Evolutionary conservation across 2,329 filamentous ascomycete genomes (phyloP), one percentile per base, ranked within the genome.

Genomic region (Trichoderma asperellum): DNA sequence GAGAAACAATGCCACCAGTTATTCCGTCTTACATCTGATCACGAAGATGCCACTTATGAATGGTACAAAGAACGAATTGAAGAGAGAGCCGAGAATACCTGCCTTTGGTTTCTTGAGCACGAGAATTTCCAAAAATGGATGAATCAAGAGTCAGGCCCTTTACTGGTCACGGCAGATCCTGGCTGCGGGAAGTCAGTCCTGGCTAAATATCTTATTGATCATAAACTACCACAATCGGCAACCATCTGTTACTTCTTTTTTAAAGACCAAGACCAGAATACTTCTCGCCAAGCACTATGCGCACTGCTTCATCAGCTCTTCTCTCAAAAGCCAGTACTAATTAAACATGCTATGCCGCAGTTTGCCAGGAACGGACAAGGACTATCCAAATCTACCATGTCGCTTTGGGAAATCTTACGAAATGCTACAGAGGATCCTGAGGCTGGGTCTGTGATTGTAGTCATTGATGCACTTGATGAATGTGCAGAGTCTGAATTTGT

Each of bases 221-320:
- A 75, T 7, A 63, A 52, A 8, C 70, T 81, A 2, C 73, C 72
- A 35, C 18, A 29, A 6, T 52, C 68, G 2, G 58, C 72, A 68
- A 76, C 74, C 1, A 75, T 80, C 3, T 82, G 80, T 71, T 83
- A 83, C 72, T 83, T 82, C 69, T 83, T 83, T 67, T 83, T 83
- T 73, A 82, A 82, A 68, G 78, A 81, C 40, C 70, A 77, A 68
- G 75, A 77, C 49, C 80, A 82, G 64, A 77, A 80, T 34, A 81
- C 72, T 0, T 66, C 76, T 34, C 56, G 70, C 0, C 77, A 79
- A 71, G 80, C 79, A 0, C 74, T 83, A 14, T 82, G 79, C 58
- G 79, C 80, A 4, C 5, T 83, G 6, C 73, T 83, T 4, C 80
- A 82, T 62, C 79, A 83, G 64, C 72, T 83, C 0, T 80, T 82